phyloP scores from a whole-genome alignment of 805 yeast genomes.

The Phaffomyces opuntiae region DNA sequence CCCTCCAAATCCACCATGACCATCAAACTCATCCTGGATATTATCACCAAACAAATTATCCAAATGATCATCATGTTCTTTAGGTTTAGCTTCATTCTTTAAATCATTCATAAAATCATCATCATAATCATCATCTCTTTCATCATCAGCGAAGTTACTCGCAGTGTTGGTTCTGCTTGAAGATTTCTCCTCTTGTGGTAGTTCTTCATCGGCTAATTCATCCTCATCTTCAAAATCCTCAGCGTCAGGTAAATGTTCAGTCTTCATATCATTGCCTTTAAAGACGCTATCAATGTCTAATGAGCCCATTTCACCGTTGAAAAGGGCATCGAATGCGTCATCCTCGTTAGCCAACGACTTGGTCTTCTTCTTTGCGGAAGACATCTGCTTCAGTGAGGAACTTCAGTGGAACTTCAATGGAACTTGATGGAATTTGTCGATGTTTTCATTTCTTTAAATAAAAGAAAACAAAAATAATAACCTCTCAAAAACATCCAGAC shows the following conservation, averaged over 20 bases:
- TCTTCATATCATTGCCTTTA: conserved; percentile 22
- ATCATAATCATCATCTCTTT: conserved; percentile 4
- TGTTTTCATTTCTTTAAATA: neutral
- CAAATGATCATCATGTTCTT: conserved; percentile 6
- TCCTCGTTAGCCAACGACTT: conserved; percentile 27
- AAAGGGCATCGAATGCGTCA: conserved; percentile 30
- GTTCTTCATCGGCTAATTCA: conserved; percentile 86
- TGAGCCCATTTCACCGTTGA: conserved; percentile 29
- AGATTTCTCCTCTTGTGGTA: conserved; percentile 28
- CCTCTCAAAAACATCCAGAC: neutral
- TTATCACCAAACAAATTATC: conserved; percentile 28
- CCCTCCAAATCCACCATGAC: conserved; percentile 16
- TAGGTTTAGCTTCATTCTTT: conserved; percentile 9
- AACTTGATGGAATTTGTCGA: no score
- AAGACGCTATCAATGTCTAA: conserved; percentile 16
- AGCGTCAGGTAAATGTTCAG: conserved; percentile 84
- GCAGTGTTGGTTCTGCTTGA: conserved; percentile 1
- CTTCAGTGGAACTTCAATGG: neutral
- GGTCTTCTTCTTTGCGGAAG: conserved; percentile 5
- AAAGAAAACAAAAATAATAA: no score
- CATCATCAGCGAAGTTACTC: conserved; percentile 20
- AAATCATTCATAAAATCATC: conserved; percentile 7
- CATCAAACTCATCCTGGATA: conserved; percentile 17
- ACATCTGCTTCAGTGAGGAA: neutral
- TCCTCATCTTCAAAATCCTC: conserved; percentile 92